These are phyloP conservation scores for Gossypium lobatum DNA, from an alignment of 441 rosid species.

Conservation along the genomic window DNA sequence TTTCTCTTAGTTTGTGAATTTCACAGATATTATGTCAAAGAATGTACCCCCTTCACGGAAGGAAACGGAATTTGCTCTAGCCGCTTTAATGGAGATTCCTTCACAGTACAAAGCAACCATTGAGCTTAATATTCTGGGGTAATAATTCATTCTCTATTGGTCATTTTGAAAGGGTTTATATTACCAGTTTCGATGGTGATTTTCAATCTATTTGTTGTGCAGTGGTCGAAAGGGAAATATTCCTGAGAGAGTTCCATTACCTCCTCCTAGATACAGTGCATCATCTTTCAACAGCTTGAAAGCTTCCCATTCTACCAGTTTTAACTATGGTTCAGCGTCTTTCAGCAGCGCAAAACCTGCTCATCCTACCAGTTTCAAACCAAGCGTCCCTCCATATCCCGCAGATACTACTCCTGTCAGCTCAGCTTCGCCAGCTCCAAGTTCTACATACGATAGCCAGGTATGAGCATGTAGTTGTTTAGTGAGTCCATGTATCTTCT, in stretches of 20 bases:
- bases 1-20: conserved; percentile 58
- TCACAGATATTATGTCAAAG: conserved; percentile 72
- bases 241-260: conserved; percentile 49
- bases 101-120: conserved; percentile 67
- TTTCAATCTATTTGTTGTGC: conserved; percentile 16
- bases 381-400: conserved; percentile 28
- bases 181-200: not conserved
- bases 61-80: conserved; percentile 63
- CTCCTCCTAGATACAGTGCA: conserved; percentile 40
- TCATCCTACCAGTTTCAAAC: not conserved
- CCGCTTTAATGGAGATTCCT: conserved; percentile 78
- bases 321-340: conserved; percentile 18
- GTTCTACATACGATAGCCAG: conserved; percentile 44
- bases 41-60: conserved; percentile 37
- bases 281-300: conserved; percentile 26
- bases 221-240: conserved; percentile 39
- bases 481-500: not conserved
- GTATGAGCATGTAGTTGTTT: conserved; percentile 19
- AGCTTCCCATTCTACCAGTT: conserved; percentile 33
- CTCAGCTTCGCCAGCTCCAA: conserved; percentile 29
- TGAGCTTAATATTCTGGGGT: conserved; percentile 63
- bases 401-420: conserved; percentile 22
- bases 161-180: not conserved
- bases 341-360: conserved; percentile 3
- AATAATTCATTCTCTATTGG: conserved; percentile 6